Base-by-base conservation (phyloP, 2,329 filamentous ascomycete genomes). In the Ophiocordyceps camponoti-rufipedis region DNA sequence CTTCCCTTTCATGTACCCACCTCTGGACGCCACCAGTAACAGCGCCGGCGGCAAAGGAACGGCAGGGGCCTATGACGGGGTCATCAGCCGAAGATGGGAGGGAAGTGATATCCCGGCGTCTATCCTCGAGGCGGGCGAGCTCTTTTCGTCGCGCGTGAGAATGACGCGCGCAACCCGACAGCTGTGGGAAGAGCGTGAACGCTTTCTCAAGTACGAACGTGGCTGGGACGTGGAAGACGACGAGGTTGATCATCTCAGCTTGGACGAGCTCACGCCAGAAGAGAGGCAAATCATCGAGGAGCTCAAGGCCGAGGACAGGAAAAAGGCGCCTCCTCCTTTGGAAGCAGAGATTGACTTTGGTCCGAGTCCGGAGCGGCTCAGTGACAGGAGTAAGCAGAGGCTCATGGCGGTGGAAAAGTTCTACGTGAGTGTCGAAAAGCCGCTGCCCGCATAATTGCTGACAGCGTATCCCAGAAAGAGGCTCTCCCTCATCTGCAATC, bases 1-100 rank as follows among this genome's bases (percentile, higher is more conserved):
- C 58, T 96, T 98, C 52, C 91, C 91, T 0, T 96, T 98, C 57
- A 79, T 98, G 66, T 98, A 98, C 54, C 91, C 91, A 2, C 91
- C 91, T 1, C 68, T 95, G 16, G 89, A 95, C 61, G 81, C 80
- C 49, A 81, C 78, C 23, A 94, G 87, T 62, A 94, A 94, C 57
- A 84, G 82, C 53, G 80, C 89, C 35, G 89, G 91, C 44, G 89
- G 89, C 1, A 95, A 94, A 58, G 88, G 88, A 12, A 75, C 74
- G 18, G 84, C 87, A 6, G 83, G 84, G 40, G 63, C 88, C 41
- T 85, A 94, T 58, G 83, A 89, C 52, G 63, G 75, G 16, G 68
- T 93, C 19, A 85, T 94, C 3, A 85, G 85, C 13, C 77, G 85
- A 38, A 84, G 75, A 57, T 95, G 88, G 88, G 82, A 93, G 61